Evolutionary conservation across 179 eudicot species (phyloP), one percentile per base, ranked within the genome.

Genomic region (Spinacia oleracea): DNA sequence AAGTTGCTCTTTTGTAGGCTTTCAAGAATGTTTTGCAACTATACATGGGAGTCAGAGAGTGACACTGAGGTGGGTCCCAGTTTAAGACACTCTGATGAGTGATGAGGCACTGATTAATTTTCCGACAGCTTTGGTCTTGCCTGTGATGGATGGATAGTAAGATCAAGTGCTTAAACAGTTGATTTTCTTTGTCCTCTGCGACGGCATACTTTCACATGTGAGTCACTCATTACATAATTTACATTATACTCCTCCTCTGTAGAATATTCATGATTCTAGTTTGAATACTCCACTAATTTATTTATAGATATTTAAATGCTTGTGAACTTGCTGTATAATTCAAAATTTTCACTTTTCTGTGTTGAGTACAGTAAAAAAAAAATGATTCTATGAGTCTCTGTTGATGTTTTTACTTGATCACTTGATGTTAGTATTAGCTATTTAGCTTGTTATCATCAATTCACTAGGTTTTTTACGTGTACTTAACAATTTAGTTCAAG

Each of bases 21-120:
- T 93, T 91, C 85, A 88, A 82, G 88, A 90, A 91, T 15, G 92
- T 91, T 76, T 83, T 95, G 86, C 86, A 83, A 79, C 80, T 85
- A 76, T 90, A 89, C 73, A 77, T 93, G 87, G 94, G 97, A 77
- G 72, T 86, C 50, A 78, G 87, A 93, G 97, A 77, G 72, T 86
- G 50, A 78, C 77, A 63, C 63, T 83, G 50, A n/a, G 81, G 83
- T 65, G 86, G 85, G 69, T 80, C 85, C 85, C 78, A 83, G 78
- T 51, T 83, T 70, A 77, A n/a, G n/a, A 75, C 25, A 72, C 34
- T 78, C 81, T 72, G 81, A 77, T 76, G 84, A 79, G 83, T 72
- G 81, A 77, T 76, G 84, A 79, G 83, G 80, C 83, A 77, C 83
- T 75, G 72, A 72, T 66, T 70, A 50, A 21, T 76, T 72, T 76